Conservation (phyloP, 2,329 filamentous ascomycete genomes). For the Monosporascus ibericus region DNA sequence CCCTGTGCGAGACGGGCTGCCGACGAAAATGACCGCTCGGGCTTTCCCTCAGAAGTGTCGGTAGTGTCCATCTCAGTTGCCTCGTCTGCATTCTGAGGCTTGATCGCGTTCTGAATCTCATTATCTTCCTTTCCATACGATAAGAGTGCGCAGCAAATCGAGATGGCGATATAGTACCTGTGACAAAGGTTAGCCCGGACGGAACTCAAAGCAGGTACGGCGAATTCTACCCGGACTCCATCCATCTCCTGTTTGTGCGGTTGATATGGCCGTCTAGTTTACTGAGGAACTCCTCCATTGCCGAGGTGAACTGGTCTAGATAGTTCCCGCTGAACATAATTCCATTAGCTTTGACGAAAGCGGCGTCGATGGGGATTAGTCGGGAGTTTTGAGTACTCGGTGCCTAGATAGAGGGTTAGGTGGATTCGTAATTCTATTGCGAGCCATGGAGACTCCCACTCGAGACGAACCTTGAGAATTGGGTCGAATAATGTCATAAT, state of each 20-base stretch:
- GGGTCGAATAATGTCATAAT: conserved; percentile 65
- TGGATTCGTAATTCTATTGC: too few relatives aligned
- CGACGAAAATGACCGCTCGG: conserved; percentile 13
- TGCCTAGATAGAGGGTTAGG: neutral
- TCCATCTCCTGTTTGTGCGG: conserved; percentile 43
- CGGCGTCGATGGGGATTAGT: conserved; percentile 44
- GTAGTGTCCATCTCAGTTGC: conserved; percentile 20
- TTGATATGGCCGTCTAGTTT: conserved; percentile 53
- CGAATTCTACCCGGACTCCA: conserved; percentile 33
- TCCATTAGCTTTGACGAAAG: conserved; percentile 59
- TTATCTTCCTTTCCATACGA: conserved; percentile 47
- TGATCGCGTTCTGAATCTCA: conserved; percentile 35
- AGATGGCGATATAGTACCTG: conserved; percentile 48
- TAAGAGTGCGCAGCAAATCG: conserved; percentile 46
- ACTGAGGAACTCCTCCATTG: conserved; percentile 43
- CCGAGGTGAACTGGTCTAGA: conserved; percentile 38
- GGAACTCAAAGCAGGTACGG: neutral
- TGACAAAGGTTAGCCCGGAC: conserved; percentile 23
- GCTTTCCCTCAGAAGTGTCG: conserved; percentile 5
- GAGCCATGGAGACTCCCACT: too few relatives aligned
- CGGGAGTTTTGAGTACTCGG: conserved; percentile 25
- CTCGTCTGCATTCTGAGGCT: conserved; percentile 21
- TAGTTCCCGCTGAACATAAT: conserved; percentile 53
- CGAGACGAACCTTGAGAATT: conserved; percentile 30
- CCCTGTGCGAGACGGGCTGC: conserved; percentile 18